Base-by-base conservation (phyloP, 2,329 filamentous ascomycete species). In the Fonsecaea multimorphosa region DNA sequence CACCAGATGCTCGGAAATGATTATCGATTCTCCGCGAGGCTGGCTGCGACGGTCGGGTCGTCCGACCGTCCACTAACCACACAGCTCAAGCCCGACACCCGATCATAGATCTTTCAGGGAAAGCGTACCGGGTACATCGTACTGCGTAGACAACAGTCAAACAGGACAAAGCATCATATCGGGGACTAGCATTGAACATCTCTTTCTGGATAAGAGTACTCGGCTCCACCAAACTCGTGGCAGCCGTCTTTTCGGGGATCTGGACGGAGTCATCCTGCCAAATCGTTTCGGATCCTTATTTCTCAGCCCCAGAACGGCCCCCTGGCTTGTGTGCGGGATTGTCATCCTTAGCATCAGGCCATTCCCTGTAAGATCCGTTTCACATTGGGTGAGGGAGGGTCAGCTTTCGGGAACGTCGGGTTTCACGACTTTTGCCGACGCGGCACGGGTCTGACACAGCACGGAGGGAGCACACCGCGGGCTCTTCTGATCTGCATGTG, bases 401-500 rank as follows among this genome's bases (percentile, higher is more conserved):
- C 49, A 60, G 44, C 58, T 60, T 27, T 53, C 58, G 58, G 58
- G 58, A 31, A 52, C 46, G 32, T 60, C 58, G 58, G 58, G 58
- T 60, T 60, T 32, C 58, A 60, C 44, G 31, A 38, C 24, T 9
- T 19, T 44, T 34, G 24, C 24, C 40, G 40, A 19, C 5, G 56
- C 49, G 40, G 38, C 38, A 31, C 44, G 27, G 31, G 56, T 44
- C 40, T 40, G 40, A 27, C 54, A 19, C 32, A 40, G 27, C 4
- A 32, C 6, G n/a, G 16, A 44, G 14, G 27, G 27, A 32, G 52
- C n/a, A 27, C 36, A n/a, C 32, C 11, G 34, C 34, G 31, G 24
- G 24, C 7, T 40, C 8, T 32, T 8, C 5, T 19, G 27, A 58
- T 58, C 29, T 40, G 24, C 56, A 51, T 16, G 40, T 34, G 40